Base-by-base conservation (phyloP, 306 rosid species). In the Corylus heterophylla region DNA sequence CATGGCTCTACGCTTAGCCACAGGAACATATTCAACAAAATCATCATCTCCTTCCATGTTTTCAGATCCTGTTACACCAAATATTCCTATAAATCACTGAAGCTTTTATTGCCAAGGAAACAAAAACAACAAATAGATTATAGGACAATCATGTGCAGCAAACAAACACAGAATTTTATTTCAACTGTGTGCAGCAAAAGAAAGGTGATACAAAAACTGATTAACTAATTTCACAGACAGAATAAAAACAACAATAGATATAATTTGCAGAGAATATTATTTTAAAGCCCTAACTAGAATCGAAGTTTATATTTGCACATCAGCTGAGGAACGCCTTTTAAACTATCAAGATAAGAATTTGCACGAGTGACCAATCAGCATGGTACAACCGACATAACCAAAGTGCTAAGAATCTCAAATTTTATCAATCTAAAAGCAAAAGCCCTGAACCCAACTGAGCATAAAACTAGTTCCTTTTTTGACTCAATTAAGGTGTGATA, bases 1-100 rank as follows among this genome's bases (percentile, higher is more conserved):
- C 86, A 95, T 80, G 2, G 94, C 96, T 55, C 98, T 86, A 54
- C 98, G 92, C 86, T 92, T 95, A 1, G 93, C 96, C 89, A 92
- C 97, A 0, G 98, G 98, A 18, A 92, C 80, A 59, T 95, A 95
- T 78, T 92, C 97, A 70, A n/a, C 86, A n/a, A 88, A 91, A 75
- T 89, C 93, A 69, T 90, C 97, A 0, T 87, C 97, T 68, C 87
- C 97, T 79, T 92, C 97, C 92, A 86, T 86, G 64, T 50, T 79
- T 54, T 68, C 51, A 68, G 72, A 42, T 42, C 29, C 50, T 68
- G 51, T 42, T 17, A 16, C 16, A 68, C 51, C 49, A 42, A 68
- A 35, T 18, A 42, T 14, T 68, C 49, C 42, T n/a, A n/a, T 18
- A 3, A 29, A 62, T 39, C 17, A 68, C 51, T 5, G 27, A 68